A percentile compares a stretch with the other conserved stretches of the same genome.
phyloP scores from a whole-genome alignment of 352 stramenopile species.

The Phytophthora palmivora region DNA sequence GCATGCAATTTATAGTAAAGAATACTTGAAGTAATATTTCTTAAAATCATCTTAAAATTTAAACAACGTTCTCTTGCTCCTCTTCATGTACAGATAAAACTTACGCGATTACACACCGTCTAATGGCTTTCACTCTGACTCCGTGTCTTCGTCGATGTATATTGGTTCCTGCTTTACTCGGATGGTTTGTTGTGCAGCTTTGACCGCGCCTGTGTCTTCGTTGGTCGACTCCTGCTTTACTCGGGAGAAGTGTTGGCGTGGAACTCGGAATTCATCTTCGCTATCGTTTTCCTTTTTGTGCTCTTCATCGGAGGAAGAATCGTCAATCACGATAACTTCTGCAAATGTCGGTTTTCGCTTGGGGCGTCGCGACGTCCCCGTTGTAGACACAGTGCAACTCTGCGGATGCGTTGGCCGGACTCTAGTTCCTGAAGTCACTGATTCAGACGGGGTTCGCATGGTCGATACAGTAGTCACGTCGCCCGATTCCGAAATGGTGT shows the following conservation, averaged over 20 bases:
- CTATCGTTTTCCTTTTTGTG: constrained; percentile 19
- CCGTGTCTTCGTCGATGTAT: constrained; percentile 30
- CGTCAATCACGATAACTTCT: constrained; percentile 37
- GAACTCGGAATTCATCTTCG: constrained; percentile 16
- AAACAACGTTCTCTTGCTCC: no score
- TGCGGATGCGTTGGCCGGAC: neutral
- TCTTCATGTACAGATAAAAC: no score
- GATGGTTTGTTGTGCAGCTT: no score
- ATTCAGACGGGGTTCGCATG: neutral
- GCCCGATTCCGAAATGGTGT: constrained; percentile 28
- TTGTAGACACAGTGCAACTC: neutral
- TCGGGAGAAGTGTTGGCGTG: neutral
- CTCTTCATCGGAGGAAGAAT: constrained; percentile 30
- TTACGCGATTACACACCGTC: no score
- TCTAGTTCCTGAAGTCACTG: neutral
- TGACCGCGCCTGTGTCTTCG: constrained; percentile 33
- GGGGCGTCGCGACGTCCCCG: neutral
- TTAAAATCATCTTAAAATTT: no score
- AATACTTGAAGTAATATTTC: constrained; percentile 4
- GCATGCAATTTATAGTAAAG: constrained; percentile 5
- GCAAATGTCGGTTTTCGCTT: constrained; percentile 3
- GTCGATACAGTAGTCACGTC: constrained; percentile 26
- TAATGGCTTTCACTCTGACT: constrained; percentile 26
- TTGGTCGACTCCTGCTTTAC: constrained; percentile 28
- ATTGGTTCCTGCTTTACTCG: constrained; percentile 17